Evolutionary conservation across 2,329 filamentous ascomycete species (phyloP), one percentile per base, ranked within the genome.

Genomic region (Calonectria montana): DNA sequence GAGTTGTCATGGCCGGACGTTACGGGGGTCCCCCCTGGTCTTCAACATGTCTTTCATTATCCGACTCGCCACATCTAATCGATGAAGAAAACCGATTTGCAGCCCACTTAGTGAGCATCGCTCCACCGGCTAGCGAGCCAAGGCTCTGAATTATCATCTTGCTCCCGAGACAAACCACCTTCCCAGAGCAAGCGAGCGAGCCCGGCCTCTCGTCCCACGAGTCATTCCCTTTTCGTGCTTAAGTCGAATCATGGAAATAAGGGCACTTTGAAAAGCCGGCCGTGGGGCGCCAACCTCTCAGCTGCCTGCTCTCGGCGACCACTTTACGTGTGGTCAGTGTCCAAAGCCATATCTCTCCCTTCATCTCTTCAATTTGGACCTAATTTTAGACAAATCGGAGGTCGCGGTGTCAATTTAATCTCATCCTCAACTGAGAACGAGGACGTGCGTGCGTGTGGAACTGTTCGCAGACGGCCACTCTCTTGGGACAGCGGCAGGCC

Each of bases 61-160:
- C 53, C 53, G 35, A 39, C 53, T 59, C 53, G 53, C 53, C 53
- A 59, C 53, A 59, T 59, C 53, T 59, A 59, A 59, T 59, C 53
- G 53, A 59, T 59, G 53, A 39, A 59, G 53, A 59, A 59, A 59
- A 39, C 53, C 53, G 53, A 59, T 59, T 59, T 59, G 53, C 31
- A 59, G 53, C 53, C 53, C 53, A 59, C 53, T 59, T 59, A 59
- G 53, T 21, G 53, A 59, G 53, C 53, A 2, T 39, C 21, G 53
- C 53, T 59, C 53, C 53, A 59, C 53, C 15, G 4, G 16, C 23
- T 59, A 59, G 53, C 37, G 31, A 59, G 53, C 53, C 35, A 59
- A 23, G 53, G n/a, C 53, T 21, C 25, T 59, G 53, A 39, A n/a
- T 39, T 37, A 25, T 45, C 65, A 31, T 39, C 41, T 61, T 57